Conservation (phyloP, 2,329 filamentous ascomycete genomes). For the Fusarium temperatum region DNA sequence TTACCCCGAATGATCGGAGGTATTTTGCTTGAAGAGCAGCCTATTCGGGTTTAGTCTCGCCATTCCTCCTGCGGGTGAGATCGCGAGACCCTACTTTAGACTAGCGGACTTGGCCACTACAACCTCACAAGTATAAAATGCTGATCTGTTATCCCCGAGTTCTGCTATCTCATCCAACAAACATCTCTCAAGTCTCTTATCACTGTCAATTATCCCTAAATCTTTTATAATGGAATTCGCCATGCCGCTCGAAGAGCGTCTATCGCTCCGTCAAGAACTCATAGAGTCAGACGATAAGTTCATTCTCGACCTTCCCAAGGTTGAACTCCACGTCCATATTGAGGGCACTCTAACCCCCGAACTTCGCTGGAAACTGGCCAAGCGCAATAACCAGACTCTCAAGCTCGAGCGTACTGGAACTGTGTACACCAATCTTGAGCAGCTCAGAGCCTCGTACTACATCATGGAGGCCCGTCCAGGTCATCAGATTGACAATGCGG, state of each 20-base stretch:
- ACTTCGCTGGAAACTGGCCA: constrained; percentile 73
- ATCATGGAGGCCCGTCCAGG: constrained; percentile 43
- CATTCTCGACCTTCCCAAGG: constrained; percentile 14
- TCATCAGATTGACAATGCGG: constrained; percentile 19
- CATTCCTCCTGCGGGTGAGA: not conserved
- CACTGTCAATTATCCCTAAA: accelerated
- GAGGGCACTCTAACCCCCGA: constrained; percentile 76
- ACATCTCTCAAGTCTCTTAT: not conserved
- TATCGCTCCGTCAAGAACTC: constrained; percentile 5
- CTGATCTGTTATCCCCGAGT: not conserved
- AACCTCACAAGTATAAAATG: not conserved
- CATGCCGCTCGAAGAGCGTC: constrained; percentile 14
- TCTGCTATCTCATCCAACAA: accelerated
- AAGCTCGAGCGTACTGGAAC: constrained; percentile 18
- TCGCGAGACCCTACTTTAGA: accelerated
- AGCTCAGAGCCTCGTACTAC: constrained; percentile 16
- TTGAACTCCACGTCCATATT: constrained; percentile 63
- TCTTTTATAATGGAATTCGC: not conserved
- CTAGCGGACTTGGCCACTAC: not conserved
- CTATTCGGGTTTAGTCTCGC: not conserved
- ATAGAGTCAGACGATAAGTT: constrained; percentile 12
- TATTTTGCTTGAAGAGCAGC: not conserved
- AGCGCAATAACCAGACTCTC: constrained; percentile 65
- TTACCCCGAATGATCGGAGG: not conserved
- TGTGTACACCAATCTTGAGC: constrained; percentile 1